Percentiles rank a stretch among this genome's conserved stretches.
Evolutionary conservation across 1,284 basidiomycete genomes (phyloP).

Genomic region (Tausonia pullulans): DNA sequence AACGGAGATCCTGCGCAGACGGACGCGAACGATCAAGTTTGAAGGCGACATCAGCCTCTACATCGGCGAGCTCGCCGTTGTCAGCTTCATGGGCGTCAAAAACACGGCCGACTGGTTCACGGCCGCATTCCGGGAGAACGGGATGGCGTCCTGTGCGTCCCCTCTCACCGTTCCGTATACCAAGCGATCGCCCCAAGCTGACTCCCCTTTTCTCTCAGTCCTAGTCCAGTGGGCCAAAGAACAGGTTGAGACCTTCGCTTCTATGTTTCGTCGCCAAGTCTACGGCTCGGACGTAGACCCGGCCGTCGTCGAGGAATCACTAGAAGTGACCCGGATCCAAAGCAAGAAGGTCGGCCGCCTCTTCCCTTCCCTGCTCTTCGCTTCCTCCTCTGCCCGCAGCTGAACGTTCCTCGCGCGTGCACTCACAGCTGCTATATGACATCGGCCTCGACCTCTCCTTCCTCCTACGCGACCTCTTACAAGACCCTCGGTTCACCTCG

Average conservation of each 20-base stretch:
- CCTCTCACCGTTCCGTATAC: constrained; percentile 12
- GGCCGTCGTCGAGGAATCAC: constrained; percentile 58
- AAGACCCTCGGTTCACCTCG: neutral
- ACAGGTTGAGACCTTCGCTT: constrained; percentile 72
- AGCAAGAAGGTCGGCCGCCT: constrained; percentile 56
- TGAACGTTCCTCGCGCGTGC: neutral
- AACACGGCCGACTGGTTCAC: constrained; percentile 96
- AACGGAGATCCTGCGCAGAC: constrained; percentile 57
- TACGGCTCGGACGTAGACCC: constrained; percentile 66
- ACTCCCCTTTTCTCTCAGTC: neutral
- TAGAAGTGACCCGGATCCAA: constrained; percentile 61
- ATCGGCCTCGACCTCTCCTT: constrained; percentile 86
- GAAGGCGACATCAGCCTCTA: constrained; percentile 57
- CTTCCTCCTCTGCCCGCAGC: neutral
- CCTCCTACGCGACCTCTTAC: constrained; percentile 40
- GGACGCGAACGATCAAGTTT: constrained; percentile 75
- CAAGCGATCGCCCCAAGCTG: neutral
- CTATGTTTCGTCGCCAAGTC: constrained; percentile 82
- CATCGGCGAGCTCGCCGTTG: constrained; percentile 33
- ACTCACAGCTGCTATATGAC: constrained; percentile 66
- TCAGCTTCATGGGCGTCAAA: constrained; percentile 34
- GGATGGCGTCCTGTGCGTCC: constrained; percentile 71
- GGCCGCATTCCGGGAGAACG: constrained; percentile 86
- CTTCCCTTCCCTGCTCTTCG: neutral
- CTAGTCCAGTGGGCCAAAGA: constrained; percentile 90